These are phyloP conservation scores for Chlorella sp. DNA, from an alignment of 139 green algal species.

Conservation along the genomic window DNA sequence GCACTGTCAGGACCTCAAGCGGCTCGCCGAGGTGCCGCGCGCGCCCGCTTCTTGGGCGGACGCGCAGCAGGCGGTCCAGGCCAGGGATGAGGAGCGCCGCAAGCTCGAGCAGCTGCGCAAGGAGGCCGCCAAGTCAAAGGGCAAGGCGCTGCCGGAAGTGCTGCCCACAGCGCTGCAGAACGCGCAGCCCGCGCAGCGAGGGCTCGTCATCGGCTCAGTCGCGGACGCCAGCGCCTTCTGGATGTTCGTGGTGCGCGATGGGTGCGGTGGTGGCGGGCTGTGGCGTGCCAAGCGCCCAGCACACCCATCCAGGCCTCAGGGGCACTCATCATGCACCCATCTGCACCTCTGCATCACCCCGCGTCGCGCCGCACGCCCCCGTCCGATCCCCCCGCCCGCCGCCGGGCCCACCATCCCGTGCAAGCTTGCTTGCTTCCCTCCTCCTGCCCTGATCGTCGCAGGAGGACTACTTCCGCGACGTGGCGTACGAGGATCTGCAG, in stretches of 20 bases:
- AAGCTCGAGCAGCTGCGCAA: not conserved
- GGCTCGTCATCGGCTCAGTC: not conserved
- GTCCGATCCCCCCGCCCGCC: too few species aligned
- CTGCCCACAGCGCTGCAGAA: not conserved
- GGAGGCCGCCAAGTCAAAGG: not conserved
- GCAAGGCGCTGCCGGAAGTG: too few species aligned
- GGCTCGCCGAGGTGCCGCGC: not conserved
- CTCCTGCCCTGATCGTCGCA: too few species aligned
- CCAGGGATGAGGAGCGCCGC: not conserved
- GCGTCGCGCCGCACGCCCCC: too few species aligned
- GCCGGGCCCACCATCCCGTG: too few species aligned
- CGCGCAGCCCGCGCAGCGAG: not conserved
- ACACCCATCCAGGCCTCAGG: too few species aligned
- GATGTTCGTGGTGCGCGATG: not conserved
- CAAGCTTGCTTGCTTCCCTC: too few species aligned
- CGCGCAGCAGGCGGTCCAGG: not conserved
- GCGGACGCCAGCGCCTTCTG: not conserved
- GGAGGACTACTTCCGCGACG: slow-evolving; percentile 73
- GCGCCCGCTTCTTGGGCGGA: not conserved
- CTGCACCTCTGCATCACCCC: too few species aligned
- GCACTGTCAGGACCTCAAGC: not conserved
- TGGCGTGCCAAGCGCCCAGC: too few species aligned
- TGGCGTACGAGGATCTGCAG: slow-evolving; percentile 62
- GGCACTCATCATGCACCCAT: too few species aligned
- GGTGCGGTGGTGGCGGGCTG: too few species aligned